Conservation (phyloP, 257 asterid species). For the Petrea volubilis region DNA sequence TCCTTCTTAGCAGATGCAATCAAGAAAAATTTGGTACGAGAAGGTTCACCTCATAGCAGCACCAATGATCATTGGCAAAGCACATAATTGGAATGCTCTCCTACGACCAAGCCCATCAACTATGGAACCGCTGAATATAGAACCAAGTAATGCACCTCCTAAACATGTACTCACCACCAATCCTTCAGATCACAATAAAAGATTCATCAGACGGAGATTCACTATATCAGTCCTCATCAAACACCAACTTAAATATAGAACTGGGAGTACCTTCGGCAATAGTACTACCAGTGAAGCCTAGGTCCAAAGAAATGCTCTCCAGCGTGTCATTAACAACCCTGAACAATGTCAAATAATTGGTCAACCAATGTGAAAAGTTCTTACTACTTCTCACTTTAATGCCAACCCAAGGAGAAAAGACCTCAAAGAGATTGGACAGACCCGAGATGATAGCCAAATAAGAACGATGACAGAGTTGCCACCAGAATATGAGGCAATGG, state of each 20-base stretch:
- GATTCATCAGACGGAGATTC: conserved; percentile 18
- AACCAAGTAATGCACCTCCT: conserved; percentile 90
- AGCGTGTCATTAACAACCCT: conserved; percentile 93
- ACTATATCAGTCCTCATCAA: background rate
- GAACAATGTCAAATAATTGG: conserved; percentile 27
- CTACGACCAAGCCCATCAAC: conserved; percentile 85
- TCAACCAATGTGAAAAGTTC: conserved; percentile 11
- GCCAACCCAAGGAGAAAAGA: conserved; percentile 11
- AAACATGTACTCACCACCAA: conserved; percentile 88
- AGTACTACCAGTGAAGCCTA: conserved; percentile 80
- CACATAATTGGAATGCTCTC: conserved; percentile 82
- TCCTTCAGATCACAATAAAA: conserved; percentile 45
- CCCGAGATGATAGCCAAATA: conserved; percentile 98
- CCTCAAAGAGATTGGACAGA: conserved; percentile 39
- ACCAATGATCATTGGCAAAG: conserved; percentile 88
- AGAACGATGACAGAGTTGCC: conserved; percentile 79
- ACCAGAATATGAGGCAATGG: conserved; percentile 88
- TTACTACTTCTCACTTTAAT: background rate
- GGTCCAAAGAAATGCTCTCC: conserved; percentile 89
- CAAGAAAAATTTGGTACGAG: background rate
- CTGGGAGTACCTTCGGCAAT: conserved; percentile 79
- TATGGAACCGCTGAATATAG: conserved; percentile 81
- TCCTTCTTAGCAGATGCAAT: conserved; percentile 1
- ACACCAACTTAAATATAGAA: background rate
- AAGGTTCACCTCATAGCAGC: conserved; percentile 68